Base-by-base conservation (phyloP, 768 basidiomycete genomes). In the Hypholoma fasciculare region DNA sequence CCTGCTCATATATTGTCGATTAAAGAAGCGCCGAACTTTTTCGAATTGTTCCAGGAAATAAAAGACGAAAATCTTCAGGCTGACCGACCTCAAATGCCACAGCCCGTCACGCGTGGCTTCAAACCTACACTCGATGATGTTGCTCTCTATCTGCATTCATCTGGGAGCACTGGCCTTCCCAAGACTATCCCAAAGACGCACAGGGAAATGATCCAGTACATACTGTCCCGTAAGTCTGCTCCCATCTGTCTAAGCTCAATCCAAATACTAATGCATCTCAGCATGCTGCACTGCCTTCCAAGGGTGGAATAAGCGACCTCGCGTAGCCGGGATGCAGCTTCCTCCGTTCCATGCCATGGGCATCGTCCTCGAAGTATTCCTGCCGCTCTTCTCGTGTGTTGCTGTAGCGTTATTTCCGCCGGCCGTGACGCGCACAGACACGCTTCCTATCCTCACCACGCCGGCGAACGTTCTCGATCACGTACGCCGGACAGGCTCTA, bases 161-260 rank as follows among this genome's bases (percentile, higher is more conserved):
- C 49, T 27, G 48, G 56, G 7, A 57, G 56, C 16, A 55, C 54
- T 23, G 54, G 78, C 2, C 69, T 76, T 36, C 78, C 80, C 0
- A 80, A 77, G 55, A 57, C 75, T 4, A 72, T 81, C 49, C 66
- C 71, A 2, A 66, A 73, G 30, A 73, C 69, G 0, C 64, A 73
- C 36, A 50, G 61, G 8, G 64, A 39, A 13, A 38, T 52, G 4
- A 23, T 52, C 36, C 19, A 52, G 26, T 52, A 40, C 14, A 23
- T 52, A 9, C 14, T 39, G 17, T 52, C 51, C 13, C 51, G 30
- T 34, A 34, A 34, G 30, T 34, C 6, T 34, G 30, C 30, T 34
- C 6, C 30, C 30, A 34, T 34, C 30, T 9, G 30, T 34, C 9
- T 9, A 34, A 9, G 30, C 30, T 34, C 30, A 34, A 23, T 9